Base-by-base conservation (phyloP, 345 rosid species). In the Moricandia moricandioides region DNA sequence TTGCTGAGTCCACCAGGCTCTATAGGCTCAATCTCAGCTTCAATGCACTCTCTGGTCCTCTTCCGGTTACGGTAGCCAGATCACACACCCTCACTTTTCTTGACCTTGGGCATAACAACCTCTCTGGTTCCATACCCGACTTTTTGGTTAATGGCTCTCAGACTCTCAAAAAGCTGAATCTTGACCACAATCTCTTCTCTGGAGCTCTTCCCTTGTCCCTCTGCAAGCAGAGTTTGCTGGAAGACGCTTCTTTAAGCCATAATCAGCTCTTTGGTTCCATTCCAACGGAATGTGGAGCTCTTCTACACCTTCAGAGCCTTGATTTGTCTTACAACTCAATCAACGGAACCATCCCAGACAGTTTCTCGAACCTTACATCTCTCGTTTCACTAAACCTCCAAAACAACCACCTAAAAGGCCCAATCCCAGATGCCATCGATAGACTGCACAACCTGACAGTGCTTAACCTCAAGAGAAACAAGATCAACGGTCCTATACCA, bases 261-360 rank as follows among this genome's bases (percentile, higher is more conserved):
- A 93, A 93, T 82, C 77, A 80, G 75, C 86, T 93, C 73, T 70
- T 82, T 0, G 93, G 92, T 26, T 16, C 76, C 65, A 74, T 89
- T 45, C 95, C 91, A 29, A 33, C 45, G 56, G 91, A 88, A 62
- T 62, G 84, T 1, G 90, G 95, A 35, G 71, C 39, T 10, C 83
- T 91, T 26, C 69, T 80, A 16, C 65, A 69, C 63, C 87, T 94
- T 3, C 86, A 84, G 10, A 85, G 65, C 61, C 78, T 94, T 33
- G 96, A 90, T 82, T 76, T 94, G 3, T 94, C 97, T 12, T 79
- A 78, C 83, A 94, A 94, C 76, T 82, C 82, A 58, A 79, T 94
- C 40, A 85, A 80, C 84, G 98, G 93, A 30, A 87, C 84, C 78
- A 76, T 93, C 49, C 98, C 97, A 12, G 66, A 70, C 13, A 75